phyloP scores from a whole-genome alignment of 768 basidiomycete genomes.

The Scleroderma bovista region DNA sequence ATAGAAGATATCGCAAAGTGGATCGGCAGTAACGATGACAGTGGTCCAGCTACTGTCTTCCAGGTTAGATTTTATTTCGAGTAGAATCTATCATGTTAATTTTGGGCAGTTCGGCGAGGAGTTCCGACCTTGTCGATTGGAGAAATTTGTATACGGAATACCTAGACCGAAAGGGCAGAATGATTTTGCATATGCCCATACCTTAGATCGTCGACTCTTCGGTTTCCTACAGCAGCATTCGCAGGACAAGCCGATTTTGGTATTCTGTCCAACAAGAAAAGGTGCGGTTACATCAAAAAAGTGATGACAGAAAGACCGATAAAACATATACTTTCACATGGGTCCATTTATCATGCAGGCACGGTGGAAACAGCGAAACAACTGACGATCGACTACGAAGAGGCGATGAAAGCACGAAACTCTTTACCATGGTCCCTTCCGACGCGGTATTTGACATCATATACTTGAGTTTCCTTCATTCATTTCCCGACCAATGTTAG shows the following conservation, averaged over 20 bases:
- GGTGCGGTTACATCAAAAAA: slow-evolving; percentile 35
- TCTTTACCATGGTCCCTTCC: slow-evolving; percentile 67
- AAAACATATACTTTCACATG: background rate
- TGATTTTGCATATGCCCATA: slow-evolving; percentile 70
- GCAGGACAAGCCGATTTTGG: slow-evolving; percentile 74
- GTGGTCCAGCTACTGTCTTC: slow-evolving; percentile 54
- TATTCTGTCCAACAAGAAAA: slow-evolving; percentile 89
- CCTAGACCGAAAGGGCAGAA: slow-evolving; percentile 58
- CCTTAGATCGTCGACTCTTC: slow-evolving; percentile 71
- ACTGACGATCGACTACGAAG: slow-evolving; percentile 65
- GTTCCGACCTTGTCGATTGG: slow-evolving; percentile 81
- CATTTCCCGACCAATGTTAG: slow-evolving; percentile 31
- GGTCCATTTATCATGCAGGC: slow-evolving; percentile 31
- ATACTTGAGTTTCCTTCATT: background rate
- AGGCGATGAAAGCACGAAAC: slow-evolving; percentile 43
- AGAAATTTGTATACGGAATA: slow-evolving; percentile 67
- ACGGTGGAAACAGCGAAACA: slow-evolving; percentile 68
- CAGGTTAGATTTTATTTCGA: slow-evolving; percentile 41
- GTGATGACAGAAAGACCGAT: background rate
- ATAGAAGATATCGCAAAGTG: slow-evolving; percentile 85
- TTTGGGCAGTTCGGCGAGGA: slow-evolving; percentile 80
- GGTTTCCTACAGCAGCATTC: slow-evolving; percentile 67
- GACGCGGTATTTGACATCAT: slow-evolving; percentile 34
- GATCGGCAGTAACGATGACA: slow-evolving; percentile 51
- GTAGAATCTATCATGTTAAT: slow-evolving; percentile 1